These are phyloP conservation scores for Linnemannia schmuckeri DNA, from an alignment of 192 early-diverging fungal genomes.

Conservation along the genomic window DNA sequence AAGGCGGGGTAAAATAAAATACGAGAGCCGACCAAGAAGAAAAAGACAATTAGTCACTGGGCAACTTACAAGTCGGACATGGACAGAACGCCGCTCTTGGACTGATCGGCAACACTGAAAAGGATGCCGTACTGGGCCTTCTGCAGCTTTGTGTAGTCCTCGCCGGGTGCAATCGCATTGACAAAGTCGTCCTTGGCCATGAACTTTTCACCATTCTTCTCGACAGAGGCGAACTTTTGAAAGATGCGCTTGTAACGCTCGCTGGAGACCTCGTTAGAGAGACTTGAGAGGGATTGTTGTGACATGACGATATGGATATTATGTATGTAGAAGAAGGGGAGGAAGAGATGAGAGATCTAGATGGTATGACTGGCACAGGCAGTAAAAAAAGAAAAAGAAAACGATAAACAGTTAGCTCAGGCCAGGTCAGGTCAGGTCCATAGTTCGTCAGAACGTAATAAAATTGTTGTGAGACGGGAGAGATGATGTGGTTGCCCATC, in stretches of 20 bases:
- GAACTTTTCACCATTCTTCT: slow-evolving; percentile 63
- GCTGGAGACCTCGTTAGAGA: slow-evolving; percentile 25
- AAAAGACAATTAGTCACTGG: neutral
- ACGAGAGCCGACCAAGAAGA: neutral
- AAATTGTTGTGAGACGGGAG: neutral
- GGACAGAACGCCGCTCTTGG: slow-evolving; percentile 61
- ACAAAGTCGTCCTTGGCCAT: slow-evolving; percentile 75
- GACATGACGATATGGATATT: slow-evolving; percentile 32
- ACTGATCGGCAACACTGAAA: slow-evolving; percentile 71
- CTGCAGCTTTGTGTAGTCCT: slow-evolving; percentile 69
- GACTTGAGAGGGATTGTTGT: slow-evolving; percentile 13
- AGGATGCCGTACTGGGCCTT: slow-evolving; percentile 69
- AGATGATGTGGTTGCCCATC: neutral
- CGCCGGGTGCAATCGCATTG: slow-evolving; percentile 65
- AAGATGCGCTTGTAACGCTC: slow-evolving; percentile 65
- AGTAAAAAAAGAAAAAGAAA: neutral
- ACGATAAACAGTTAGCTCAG: neutral
- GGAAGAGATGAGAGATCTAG: neutral
- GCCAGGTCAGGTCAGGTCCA: neutral
- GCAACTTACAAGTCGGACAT: slow-evolving; percentile 69
- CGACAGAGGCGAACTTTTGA: slow-evolving; percentile 63
- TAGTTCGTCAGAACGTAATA: neutral
- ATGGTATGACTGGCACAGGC: neutral
- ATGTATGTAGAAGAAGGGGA: neutral
- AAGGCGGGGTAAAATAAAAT: slow-evolving; percentile 7